Percentiles rank a stretch among this genome's conserved stretches.
Conservation (phyloP, 202 grass and related monocot species). For the Eragrostis tef region DNA sequence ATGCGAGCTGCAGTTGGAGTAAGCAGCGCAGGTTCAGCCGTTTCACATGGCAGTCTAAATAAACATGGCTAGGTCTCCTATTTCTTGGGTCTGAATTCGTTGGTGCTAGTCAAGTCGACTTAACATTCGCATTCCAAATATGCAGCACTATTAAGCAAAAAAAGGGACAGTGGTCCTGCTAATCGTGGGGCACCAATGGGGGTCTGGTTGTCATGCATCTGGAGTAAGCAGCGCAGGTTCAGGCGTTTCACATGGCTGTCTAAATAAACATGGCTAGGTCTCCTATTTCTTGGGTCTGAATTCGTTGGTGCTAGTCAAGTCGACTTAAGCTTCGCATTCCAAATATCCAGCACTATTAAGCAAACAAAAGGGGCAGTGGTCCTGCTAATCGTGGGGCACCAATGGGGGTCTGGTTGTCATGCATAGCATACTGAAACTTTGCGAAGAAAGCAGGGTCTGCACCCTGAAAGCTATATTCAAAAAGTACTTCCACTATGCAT, state of each 20-base stretch:
- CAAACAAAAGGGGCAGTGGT: conserved; percentile 45
- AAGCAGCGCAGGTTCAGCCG: background rate
- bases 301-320: conserved; percentile 4
- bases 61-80: background rate
- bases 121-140: conserved; percentile 7
- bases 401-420: background rate
- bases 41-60: background rate
- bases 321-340: background rate
- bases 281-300: background rate
- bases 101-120: conserved; percentile 25
- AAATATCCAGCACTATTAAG: conserved; percentile 28
- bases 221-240: background rate
- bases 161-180: conserved; percentile 39
- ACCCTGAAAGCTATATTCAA: conserved; percentile 23
- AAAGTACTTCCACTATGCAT: background rate
- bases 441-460: conserved; percentile 28
- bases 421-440: background rate
- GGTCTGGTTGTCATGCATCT: background rate
- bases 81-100: background rate
- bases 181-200: conserved; percentile 3
- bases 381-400: conserved; percentile 27
- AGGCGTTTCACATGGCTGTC: conserved; percentile 8
- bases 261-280: background rate
- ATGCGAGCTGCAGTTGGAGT: background rate
- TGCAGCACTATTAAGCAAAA: conserved; percentile 35